Percentiles rank a stretch among this genome's conserved stretches.
Conservation (phyloP, 305 asterid genomes). For the Solanum hybrid region DNA sequence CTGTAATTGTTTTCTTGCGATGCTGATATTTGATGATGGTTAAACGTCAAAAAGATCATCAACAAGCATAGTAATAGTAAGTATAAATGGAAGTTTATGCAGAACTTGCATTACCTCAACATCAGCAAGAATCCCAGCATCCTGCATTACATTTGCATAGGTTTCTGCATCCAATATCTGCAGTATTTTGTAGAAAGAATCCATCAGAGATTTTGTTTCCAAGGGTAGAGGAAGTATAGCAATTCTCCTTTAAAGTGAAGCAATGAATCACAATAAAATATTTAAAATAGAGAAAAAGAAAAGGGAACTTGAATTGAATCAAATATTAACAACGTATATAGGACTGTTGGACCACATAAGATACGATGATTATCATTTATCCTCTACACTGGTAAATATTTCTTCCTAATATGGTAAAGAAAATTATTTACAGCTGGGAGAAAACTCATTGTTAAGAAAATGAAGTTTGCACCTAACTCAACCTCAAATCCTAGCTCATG, state of each 20-base stretch:
- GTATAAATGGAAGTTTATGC: neutral
- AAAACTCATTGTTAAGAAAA: neutral
- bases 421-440: neutral
- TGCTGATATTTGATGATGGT: conserved; percentile 33
- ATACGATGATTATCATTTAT: neutral
- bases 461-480: neutral
- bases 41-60: neutral
- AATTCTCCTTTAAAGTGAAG: neutral
- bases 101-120: conserved; percentile 45
- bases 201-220: neutral
- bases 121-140: conserved; percentile 61
- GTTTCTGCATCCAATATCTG: conserved; percentile 78
- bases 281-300: neutral
- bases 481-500: neutral
- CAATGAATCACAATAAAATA: neutral
- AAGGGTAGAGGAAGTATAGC: neutral
- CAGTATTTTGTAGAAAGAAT: neutral
- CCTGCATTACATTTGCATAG: conserved; percentile 52
- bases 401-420: neutral
- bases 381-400: neutral
- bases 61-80: neutral
- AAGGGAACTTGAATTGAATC: neutral
- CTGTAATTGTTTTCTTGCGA: conserved; percentile 64
- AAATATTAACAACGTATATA: neutral
- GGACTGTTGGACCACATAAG: neutral